phyloP scores from a whole-genome alignment of 176 grass and related monocot genomes.

The Aegilops umbellulata region DNA sequence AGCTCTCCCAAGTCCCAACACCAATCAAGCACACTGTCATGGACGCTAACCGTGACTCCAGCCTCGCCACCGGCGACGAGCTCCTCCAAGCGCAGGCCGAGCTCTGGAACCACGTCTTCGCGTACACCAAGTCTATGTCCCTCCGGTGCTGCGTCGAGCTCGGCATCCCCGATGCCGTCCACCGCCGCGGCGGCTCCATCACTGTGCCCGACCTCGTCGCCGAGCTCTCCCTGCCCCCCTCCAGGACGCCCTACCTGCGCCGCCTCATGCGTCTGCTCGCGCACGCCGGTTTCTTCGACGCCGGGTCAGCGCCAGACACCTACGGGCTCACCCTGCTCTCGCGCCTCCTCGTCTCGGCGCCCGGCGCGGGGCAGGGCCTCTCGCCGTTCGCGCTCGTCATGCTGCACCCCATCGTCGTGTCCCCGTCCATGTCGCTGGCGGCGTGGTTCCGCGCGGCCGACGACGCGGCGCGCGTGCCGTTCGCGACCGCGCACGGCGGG shows the following conservation, averaged over 20 bases:
- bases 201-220: conserved; percentile 33
- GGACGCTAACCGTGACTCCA: not conserved
- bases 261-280: conserved; percentile 55
- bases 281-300: conserved; percentile 48
- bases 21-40: conserved; percentile 1
- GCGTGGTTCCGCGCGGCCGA: conserved; percentile 41
- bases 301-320: not conserved
- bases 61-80: conserved; percentile 13
- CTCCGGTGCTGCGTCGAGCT: conserved; percentile 63
- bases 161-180: conserved; percentile 52
- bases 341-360: conserved; percentile 37
- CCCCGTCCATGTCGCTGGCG: conserved; percentile 43
- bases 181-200: conserved; percentile 26
- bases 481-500: conserved; percentile 37
- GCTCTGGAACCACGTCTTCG: conserved; percentile 58
- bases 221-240: conserved; percentile 30
- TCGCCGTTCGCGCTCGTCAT: conserved; percentile 53
- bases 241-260: conserved; percentile 37
- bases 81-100: conserved; percentile 45
- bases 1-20: not conserved
- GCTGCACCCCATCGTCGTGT: conserved; percentile 48
- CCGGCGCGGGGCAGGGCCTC: not conserved
- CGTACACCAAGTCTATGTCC: conserved; percentile 64
- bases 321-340: conserved; percentile 48
- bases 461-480: conserved; percentile 27